A percentile compares a stretch with the other conserved stretches of the same genome.
Conservation (phyloP, 345 rosid genomes). For the Eucalyptus microcorys region DNA sequence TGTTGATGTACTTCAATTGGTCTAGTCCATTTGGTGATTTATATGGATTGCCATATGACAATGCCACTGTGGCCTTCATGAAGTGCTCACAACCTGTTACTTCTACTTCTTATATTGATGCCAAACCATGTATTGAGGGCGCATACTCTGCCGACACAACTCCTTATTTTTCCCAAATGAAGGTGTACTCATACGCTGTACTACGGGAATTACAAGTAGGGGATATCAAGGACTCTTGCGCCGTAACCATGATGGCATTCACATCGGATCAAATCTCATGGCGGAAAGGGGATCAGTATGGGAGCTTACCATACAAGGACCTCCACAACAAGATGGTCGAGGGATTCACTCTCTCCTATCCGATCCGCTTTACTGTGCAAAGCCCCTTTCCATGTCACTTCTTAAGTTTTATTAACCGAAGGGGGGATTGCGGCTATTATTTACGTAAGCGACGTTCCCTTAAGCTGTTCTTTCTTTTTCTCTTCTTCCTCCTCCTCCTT, state of each 20-base stretch:
- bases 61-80: no score
- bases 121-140: not conserved
- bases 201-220: accelerated
- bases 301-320: not conserved
- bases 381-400: no score
- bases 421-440: accelerated
- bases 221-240: not conserved
- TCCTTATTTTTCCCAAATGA: not conserved
- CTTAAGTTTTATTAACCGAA: not conserved
- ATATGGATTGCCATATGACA: no score
- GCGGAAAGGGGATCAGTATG: not conserved
- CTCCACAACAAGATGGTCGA: not conserved
- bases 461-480: not conserved
- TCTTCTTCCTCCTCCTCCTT: not conserved
- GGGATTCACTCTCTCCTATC: not conserved
- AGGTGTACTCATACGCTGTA: not conserved
- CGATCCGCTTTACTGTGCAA: no score
- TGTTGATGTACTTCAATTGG: accelerated
- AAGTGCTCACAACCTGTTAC: not conserved
- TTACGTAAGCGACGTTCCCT: not conserved
- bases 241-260: not conserved
- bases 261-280: accelerated
- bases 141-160: not conserved
- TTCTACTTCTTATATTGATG: no score
- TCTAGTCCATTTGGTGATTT: no score